Evolutionary conservation across 2,329 filamentous ascomycete genomes (phyloP), one percentile per base, ranked within the genome.

Genomic region (Pestalotiopsis sp.): DNA sequence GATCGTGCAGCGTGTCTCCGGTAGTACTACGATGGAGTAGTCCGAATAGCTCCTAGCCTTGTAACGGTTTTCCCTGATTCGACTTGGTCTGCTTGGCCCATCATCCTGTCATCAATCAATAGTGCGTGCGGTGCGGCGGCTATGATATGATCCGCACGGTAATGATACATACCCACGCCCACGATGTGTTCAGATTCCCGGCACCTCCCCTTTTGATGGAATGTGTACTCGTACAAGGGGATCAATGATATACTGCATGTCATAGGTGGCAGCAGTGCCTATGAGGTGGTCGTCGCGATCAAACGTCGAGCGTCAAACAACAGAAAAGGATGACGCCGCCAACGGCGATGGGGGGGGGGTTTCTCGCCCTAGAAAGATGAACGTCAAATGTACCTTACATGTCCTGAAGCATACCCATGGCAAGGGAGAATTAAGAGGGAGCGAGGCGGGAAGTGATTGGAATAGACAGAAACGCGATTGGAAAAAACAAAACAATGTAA

Each of bases 371-470:
- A 27, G 13, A 36, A 13, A 9, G 57, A 59, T 17, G 13, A 17
- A 59, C 23, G 23, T 59, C 57, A 59, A 59, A 59, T 59, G 57
- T 59, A 59, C 57, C 57, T 36, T 59, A 59, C 57, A 59, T 39
- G 38, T 38, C 31, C n/a, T 62, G 59, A 36, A 23, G 59, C 59
- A 62, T 62, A 62, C 59, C 59, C 59, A 62, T 62, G 59, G 38
- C 13, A 36, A 59, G 13, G 11, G 17, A 36, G 31, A 36, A 36
- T 36, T 36, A 36, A 9, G 7, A 36, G 31, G 31, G 31, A 9
- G 31, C 31, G 31, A 36, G 31, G 31, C 31, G 31, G 31, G 7
- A 27, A 59, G 25, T n/a, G 25, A 27, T 59, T 52, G 14, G 52
- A 60, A 60, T 13, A 61, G 4, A 20, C 14, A 36, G 38, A 11